Base-by-base conservation (phyloP, 805 yeast species). In the Zygoascus ofunaensis region DNA sequence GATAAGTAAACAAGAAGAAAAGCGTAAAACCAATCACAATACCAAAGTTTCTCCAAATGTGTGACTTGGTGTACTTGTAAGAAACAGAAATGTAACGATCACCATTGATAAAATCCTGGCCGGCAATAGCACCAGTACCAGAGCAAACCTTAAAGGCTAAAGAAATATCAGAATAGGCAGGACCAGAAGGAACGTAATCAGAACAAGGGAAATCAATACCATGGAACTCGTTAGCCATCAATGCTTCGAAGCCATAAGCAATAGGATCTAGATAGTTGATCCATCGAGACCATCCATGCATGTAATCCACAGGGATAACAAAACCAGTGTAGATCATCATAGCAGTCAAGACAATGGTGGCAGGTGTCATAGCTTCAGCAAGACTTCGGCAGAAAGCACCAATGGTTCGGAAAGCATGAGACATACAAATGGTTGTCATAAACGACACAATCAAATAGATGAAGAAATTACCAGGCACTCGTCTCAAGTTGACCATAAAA, bases 1-100 rank as follows among this genome's bases (percentile, higher is more conserved):
- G 59, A 58, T 81, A 80, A 8, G 74, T 65, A 42, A 51, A 55
- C 43, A 80, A 67, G 62, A 82, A 79, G 60, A 77, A 70, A 37
- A 79, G 46, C 20, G 64, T 61, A 56, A 72, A 83, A 1, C 70
- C 86, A 48, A 79, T 41, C 34, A 69, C 60, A 50, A 84, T 80
- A 59, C 89, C 85, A 48, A 66, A 69, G 52, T 79, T 73, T 64
- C 84, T 71, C 85, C 86, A 80, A 56, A 69, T 65, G 59, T 79
- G 79, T 5, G 58, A 37, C 43, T 62, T 59, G 37, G 57, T 47
- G 59, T 76, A 79, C 5, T 59, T 54, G 57, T 65, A 80, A 3
- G 79, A 62, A 10, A 55, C 44, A 3, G 51, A 48, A 20, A 80
- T 48, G 56, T 72, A 82, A 12, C 51, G 64, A 40, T 70, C 69